Conservation (phyloP, 495 filamentous ascomycete genomes). For the Gamarada debralockiae region DNA sequence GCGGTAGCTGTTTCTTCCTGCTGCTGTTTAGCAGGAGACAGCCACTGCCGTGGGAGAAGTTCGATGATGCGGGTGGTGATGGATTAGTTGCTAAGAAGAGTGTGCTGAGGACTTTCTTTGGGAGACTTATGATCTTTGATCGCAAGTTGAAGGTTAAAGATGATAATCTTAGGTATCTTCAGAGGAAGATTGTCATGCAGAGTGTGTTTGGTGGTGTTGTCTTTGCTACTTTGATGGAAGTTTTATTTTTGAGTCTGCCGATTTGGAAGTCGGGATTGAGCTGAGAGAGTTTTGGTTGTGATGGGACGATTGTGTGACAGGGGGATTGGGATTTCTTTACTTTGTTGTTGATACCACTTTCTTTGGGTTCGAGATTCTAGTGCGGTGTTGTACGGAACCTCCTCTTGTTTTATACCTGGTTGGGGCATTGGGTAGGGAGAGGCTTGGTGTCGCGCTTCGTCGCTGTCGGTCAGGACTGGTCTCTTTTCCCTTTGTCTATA, state of each 20-base stretch:
- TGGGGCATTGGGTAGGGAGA: too few species aligned
- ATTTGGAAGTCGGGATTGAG: constrained; percentile 29
- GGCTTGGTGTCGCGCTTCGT: too few species aligned
- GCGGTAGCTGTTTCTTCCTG: constrained; percentile 39
- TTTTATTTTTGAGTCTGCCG: constrained; percentile 35
- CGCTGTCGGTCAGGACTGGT: too few species aligned
- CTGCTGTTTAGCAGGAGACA: constrained; percentile 37
- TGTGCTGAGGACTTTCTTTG: constrained; percentile 22
- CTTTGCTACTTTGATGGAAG: constrained; percentile 32
- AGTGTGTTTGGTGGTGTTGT: constrained; percentile 32
- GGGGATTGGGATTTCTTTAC: too few species aligned
- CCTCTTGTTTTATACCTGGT: too few species aligned
- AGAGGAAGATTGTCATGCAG: constrained; percentile 38
- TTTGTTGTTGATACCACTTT: too few species aligned
- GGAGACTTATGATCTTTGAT: constrained; percentile 40
- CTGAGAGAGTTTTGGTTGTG: too few species aligned
- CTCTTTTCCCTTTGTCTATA: too few species aligned
- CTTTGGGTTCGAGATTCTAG: too few species aligned
- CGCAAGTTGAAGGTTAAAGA: constrained; percentile 38
- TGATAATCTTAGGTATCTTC: constrained; percentile 31
- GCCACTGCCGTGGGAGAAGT: constrained; percentile 37
- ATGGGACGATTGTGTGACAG: too few species aligned
- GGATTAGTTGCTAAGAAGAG: constrained; percentile 4
- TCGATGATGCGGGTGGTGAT: constrained; percentile 27
- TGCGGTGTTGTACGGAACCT: too few species aligned